Percentiles rank a stretch among this genome's conserved stretches.
These are phyloP conservation scores for Volvariella volvacea DNA, from an alignment of 1,284 basidiomycete species.

Conservation along the genomic window DNA sequence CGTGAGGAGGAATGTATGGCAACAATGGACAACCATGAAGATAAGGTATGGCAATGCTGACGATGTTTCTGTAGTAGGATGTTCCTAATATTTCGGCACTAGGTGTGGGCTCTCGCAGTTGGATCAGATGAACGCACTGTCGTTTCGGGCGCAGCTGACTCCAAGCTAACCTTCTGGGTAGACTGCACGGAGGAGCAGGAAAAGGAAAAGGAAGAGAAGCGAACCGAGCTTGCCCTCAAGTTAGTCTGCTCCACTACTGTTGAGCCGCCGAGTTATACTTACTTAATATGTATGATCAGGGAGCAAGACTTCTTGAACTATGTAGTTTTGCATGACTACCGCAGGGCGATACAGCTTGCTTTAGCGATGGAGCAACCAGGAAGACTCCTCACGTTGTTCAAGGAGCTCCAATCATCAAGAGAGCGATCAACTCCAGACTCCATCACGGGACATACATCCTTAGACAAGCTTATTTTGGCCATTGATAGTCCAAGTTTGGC, in stretches of 20 bases:
- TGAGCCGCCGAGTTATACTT: constrained; percentile 1
- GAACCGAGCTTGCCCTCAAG: constrained; percentile 73
- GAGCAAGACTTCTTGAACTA: constrained; percentile 96
- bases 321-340: constrained; percentile 83
- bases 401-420: constrained; percentile 40
- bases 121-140: constrained; percentile 74
- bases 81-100: constrained; percentile 4
- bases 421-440: constrained; percentile 13
- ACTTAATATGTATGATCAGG: constrained; percentile 34
- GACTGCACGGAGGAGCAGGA: constrained; percentile 84
- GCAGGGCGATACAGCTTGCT: constrained; percentile 85
- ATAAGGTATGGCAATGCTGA: constrained; percentile 58
- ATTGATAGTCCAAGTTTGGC: constrained; percentile 72
- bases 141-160: constrained; percentile 92
- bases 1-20: constrained; percentile 80
- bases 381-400: constrained; percentile 79
- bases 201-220: constrained; percentile 63
- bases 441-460: constrained; percentile 55
- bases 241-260: constrained; percentile 30
- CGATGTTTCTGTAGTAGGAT: constrained; percentile 3
- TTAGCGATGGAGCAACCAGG: constrained; percentile 92
- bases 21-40: constrained; percentile 95
- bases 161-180: constrained; percentile 89
- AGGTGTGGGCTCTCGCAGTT: constrained; percentile 92
- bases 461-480: constrained; percentile 79